These are phyloP conservation scores for Chaetomium tenue DNA, from an alignment of 495 filamentous ascomycete genomes.

Conservation along the genomic window DNA sequence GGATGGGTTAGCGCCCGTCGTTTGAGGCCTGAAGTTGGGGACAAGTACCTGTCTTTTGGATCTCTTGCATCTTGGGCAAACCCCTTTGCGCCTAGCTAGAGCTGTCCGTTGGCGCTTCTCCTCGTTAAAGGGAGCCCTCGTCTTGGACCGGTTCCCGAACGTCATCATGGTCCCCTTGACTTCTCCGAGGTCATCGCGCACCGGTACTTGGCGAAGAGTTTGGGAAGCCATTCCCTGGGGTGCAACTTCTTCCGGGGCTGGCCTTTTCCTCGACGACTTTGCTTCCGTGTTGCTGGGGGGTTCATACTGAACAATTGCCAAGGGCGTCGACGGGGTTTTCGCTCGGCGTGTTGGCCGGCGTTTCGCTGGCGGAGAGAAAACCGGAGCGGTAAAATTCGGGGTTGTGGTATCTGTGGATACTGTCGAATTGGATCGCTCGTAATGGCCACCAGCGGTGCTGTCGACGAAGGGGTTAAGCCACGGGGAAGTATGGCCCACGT, in stretches of 20 bases:
- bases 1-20: background rate
- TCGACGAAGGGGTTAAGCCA: background rate
- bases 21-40: background rate
- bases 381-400: no score
- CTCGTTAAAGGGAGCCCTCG: conserved; percentile 15
- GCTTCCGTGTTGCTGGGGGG: conserved; percentile 8
- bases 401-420: background rate
- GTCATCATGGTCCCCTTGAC: conserved; percentile 28
- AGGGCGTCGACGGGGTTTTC: background rate
- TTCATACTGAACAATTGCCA: conserved; percentile 29
- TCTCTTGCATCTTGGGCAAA: conserved; percentile 30
- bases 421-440: no score
- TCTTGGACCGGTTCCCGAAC: conserved; percentile 23
- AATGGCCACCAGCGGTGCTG: background rate
- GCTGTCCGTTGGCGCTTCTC: conserved; percentile 30
- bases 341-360: background rate
- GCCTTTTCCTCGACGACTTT: conserved; percentile 23
- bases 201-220: conserved; percentile 20
- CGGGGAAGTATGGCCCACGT: background rate
- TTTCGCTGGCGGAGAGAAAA: no score
- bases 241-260: conserved; percentile 12
- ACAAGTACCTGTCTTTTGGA: conserved; percentile 32
- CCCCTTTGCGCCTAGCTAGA: conserved; percentile 29
- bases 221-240: conserved; percentile 6
- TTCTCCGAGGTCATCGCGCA: conserved; percentile 20